Percentiles rank a stretch among this genome's conserved stretches.
These are phyloP conservation scores for Thraustochytrium sp. DNA, from an alignment of 352 stramenopile species.

Conservation along the genomic window DNA sequence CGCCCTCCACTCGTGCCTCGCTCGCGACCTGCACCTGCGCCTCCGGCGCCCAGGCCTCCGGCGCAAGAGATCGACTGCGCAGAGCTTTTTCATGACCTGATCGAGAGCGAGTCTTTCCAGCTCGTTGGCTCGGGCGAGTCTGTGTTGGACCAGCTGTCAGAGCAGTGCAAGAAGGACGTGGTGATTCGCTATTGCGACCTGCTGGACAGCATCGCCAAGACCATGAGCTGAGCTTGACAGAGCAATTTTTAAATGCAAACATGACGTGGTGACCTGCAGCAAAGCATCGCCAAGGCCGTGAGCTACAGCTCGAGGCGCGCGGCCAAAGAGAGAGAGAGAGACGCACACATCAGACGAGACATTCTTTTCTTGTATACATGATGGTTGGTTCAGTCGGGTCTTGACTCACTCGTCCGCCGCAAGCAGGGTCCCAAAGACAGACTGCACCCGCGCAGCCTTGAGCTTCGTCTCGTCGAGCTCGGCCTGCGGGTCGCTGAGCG, in stretches of 20 bases:
- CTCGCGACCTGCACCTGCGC: neutral
- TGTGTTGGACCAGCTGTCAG: slow-evolving; percentile 25
- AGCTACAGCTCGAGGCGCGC: too few species aligned
- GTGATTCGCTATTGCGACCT: slow-evolving; percentile 23
- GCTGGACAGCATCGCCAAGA: neutral
- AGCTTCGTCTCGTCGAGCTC: slow-evolving; percentile 87
- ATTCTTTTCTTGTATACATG: neutral
- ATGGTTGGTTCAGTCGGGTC: neutral
- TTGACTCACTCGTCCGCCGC: neutral
- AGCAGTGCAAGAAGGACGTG: neutral
- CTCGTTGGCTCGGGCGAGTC: slow-evolving; percentile 21
- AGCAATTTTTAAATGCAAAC: too few species aligned
- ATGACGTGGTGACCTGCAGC: too few species aligned
- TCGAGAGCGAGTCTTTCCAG: slow-evolving; percentile 26
- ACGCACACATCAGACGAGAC: neutral
- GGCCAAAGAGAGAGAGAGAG: too few species aligned
- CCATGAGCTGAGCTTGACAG: neutral
- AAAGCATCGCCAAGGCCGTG: too few species aligned
- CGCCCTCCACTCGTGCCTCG: neutral
- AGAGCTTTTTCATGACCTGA: slow-evolving; percentile 11
- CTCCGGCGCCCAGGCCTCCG: neutral
- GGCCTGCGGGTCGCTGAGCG: slow-evolving; percentile 82
- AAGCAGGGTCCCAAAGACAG: neutral
- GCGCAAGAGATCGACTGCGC: neutral
- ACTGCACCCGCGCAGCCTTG: slow-evolving; percentile 65